phyloP scores from a whole-genome alignment of 202 grass and related monocot genomes.

The Dendrocalamus latiflorus region DNA sequence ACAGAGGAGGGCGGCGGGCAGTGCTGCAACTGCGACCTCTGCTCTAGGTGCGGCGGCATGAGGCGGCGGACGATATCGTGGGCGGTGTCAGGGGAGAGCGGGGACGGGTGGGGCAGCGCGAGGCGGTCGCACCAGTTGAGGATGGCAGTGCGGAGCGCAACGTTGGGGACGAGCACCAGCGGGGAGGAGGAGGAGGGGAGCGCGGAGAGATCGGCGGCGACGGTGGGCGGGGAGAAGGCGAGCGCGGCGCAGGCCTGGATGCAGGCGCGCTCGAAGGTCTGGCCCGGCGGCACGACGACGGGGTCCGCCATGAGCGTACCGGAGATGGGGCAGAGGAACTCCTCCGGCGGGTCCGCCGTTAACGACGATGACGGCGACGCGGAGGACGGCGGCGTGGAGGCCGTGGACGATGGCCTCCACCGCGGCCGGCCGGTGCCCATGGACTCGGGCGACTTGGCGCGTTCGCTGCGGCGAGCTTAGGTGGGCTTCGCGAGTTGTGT shows the following conservation, averaged over 20 bases:
- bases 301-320: slow-evolving; percentile 87
- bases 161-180: slow-evolving; percentile 72
- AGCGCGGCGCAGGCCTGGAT: slow-evolving; percentile 75
- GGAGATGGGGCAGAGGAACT: slow-evolving; percentile 93
- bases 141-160: slow-evolving; percentile 70
- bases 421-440: slow-evolving; percentile 45
- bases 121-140: slow-evolving; percentile 78
- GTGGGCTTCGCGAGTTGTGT: neutral
- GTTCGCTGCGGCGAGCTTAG: neutral
- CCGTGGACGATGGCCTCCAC: slow-evolving; percentile 28
- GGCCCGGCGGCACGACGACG: slow-evolving; percentile 51
- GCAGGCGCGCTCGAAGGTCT: slow-evolving; percentile 80
- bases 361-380: slow-evolving; percentile 25
- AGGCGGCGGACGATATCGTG: slow-evolving; percentile 63
- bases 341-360: slow-evolving; percentile 51
- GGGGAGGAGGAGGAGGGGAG: slow-evolving; percentile 15
- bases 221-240: slow-evolving; percentile 46
- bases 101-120: slow-evolving; percentile 47
- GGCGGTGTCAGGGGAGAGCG: slow-evolving; percentile 58
- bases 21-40: neutral
- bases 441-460: neutral
- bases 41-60: slow-evolving; percentile 31
- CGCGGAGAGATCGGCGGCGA: slow-evolving; percentile 31
- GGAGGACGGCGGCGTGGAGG: neutral
- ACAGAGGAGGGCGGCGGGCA: slow-evolving; percentile 18